Conservation (phyloP, 805 yeast genomes). For the Grigorovia yakushimaensis region DNA sequence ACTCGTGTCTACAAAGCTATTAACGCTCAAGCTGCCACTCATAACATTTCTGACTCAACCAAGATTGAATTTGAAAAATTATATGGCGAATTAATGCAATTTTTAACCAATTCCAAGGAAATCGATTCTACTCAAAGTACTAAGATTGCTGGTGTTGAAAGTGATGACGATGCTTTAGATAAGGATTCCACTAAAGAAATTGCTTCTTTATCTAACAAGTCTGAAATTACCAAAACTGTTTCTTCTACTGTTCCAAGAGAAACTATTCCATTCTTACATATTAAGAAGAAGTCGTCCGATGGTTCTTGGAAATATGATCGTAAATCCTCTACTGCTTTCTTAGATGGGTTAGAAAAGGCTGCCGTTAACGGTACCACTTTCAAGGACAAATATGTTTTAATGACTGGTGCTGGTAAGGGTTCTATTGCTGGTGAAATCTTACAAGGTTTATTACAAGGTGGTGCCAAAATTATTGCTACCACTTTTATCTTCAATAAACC, state of each 20-base stretch:
- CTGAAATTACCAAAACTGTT: constrained; percentile 62
- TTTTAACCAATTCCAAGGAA: constrained; percentile 59
- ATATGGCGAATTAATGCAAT: constrained; percentile 60
- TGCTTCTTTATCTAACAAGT: constrained; percentile 69
- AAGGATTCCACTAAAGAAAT: constrained; percentile 62
- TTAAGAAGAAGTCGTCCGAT: constrained; percentile 62
- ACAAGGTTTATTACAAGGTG: constrained; percentile 93
- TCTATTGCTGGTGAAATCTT: constrained; percentile 96
- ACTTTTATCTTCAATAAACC: constrained; percentile 91
- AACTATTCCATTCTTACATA: constrained; percentile 89
- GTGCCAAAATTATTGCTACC: constrained; percentile 94
- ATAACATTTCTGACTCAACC: constrained; percentile 44
- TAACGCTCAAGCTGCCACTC: constrained; percentile 50
- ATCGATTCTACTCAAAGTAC: constrained; percentile 60
- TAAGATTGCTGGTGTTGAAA: constrained; percentile 40
- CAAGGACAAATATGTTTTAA: constrained; percentile 76
- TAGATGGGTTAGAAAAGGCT: constrained; percentile 87
- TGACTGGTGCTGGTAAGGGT: constrained; percentile 98
- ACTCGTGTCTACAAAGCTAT: constrained; percentile 75
- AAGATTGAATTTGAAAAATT: constrained; percentile 62
- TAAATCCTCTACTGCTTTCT: constrained; percentile 61
- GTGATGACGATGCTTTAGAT: constrained; percentile 43
- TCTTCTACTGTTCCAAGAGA: constrained; percentile 66
- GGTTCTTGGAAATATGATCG: constrained; percentile 84
- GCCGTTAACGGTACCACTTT: constrained; percentile 91